Evolutionary conservation across 768 basidiomycete species (phyloP).

Genomic region (Coprinopsis cinerea): DNA sequence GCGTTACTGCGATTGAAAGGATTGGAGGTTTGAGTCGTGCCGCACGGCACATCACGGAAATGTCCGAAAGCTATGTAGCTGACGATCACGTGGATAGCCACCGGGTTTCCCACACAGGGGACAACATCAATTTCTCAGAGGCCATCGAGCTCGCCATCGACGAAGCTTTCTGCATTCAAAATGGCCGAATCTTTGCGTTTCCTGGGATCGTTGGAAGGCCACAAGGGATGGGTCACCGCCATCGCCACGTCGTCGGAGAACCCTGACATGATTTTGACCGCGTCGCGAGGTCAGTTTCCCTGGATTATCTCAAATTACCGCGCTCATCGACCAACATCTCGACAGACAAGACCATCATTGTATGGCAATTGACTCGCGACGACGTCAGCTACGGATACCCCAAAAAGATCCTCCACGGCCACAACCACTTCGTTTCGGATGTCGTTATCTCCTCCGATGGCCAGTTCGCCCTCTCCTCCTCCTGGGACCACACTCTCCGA

Average conservation of each 20-base stretch:
- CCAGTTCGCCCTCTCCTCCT: conserved; percentile 97
- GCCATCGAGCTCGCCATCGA: conserved; percentile 21
- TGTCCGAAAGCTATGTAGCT: conserved; percentile 52
- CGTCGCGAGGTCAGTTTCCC: conserved; percentile 75
- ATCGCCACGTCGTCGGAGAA: conserved; percentile 98
- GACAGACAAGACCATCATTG: conserved; percentile 98
- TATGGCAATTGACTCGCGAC: conserved; percentile 96
- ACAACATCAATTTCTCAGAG: conserved; percentile 11
- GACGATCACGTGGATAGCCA: conserved; percentile 56
- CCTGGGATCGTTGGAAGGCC: conserved; percentile 87
- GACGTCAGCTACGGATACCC: conserved; percentile 92
- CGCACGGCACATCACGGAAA: neutral
- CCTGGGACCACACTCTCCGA: conserved; percentile 99
- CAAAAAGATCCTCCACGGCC: conserved; percentile 94
- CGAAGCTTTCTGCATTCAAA: conserved; percentile 24
- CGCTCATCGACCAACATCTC: conserved; percentile 11
- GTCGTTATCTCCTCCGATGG: conserved; percentile 99
- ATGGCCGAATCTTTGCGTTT: conserved; percentile 88
- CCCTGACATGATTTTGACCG: conserved; percentile 98
- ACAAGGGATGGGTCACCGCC: conserved; percentile 98
- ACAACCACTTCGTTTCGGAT: conserved; percentile 99
- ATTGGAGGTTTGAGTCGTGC: neutral
- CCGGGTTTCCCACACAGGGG: conserved; percentile 13
- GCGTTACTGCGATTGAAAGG: neutral
- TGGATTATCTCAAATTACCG: conserved; percentile 20